These are phyloP conservation scores for Breynia disticha DNA, from an alignment of 441 rosid genomes.

Conservation along the genomic window DNA sequence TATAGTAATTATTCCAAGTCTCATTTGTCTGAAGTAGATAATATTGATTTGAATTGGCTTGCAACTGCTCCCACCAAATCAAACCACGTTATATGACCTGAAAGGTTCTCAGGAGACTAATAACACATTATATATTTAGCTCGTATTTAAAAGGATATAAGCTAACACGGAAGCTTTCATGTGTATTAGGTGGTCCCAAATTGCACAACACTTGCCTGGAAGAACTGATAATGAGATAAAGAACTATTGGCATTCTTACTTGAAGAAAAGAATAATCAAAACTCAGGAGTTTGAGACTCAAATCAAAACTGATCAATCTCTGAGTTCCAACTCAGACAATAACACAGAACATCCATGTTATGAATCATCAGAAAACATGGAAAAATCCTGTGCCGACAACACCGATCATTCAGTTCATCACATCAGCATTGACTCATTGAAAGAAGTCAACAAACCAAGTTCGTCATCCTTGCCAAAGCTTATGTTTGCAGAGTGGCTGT, in stretches of 20 bases:
- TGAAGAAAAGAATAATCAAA: conserved; percentile 51
- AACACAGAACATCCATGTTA: conserved; percentile 22
- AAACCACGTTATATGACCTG: no score
- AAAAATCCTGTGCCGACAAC: conserved; percentile 11
- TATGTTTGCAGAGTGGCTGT: conserved; percentile 74
- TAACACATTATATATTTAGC: no score
- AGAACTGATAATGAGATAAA: conserved; percentile 90
- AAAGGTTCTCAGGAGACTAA: no score
- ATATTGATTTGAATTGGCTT: no score
- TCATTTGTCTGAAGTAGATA: no score
- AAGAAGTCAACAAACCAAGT: conserved; percentile 10
- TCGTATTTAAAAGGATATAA: no score
- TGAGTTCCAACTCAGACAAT: conserved; percentile 19
- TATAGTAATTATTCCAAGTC: no score
- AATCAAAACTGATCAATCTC: conserved; percentile 10
- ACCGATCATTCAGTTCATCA: conserved; percentile 15
- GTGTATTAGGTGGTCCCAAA: conserved; percentile 62
- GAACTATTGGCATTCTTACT: conserved; percentile 80
- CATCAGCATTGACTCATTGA: conserved; percentile 14
- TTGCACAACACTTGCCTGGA: conserved; percentile 64
- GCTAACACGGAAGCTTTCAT: neutral
- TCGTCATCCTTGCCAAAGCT: conserved; percentile 34
- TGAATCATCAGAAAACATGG: conserved; percentile 15
- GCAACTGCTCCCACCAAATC: no score
- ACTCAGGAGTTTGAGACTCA: conserved; percentile 10